Percentiles rank a stretch among this genome's conserved stretches.
Conservation (phyloP, 2,329 filamentous ascomycete genomes). For the Diaporthe sp. region DNA sequence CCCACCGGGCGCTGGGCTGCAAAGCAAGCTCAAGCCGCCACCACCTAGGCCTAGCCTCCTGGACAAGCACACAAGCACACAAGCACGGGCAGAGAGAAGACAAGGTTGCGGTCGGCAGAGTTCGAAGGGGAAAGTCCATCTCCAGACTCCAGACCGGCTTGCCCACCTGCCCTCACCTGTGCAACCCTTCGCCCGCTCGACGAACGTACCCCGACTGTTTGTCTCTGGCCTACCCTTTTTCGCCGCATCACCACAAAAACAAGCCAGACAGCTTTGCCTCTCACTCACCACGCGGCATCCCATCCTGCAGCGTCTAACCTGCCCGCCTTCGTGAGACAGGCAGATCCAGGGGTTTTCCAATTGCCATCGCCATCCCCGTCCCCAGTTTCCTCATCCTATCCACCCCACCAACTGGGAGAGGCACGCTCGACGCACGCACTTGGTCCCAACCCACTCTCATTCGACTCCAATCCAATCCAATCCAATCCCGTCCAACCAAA, state of each 20-base stretch:
- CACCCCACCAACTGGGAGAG: conserved; percentile 17
- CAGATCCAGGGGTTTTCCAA: conserved; percentile 15
- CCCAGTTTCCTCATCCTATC: conserved; percentile 15
- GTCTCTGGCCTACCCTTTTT: neutral
- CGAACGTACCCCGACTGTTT: neutral
- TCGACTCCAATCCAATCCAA: conserved; percentile 21
- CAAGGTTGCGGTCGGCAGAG: conserved; percentile 18
- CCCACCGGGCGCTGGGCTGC: neutral
- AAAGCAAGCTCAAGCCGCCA: conserved; percentile 23
- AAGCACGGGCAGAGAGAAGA: conserved; percentile 5
- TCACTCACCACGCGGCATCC: neutral
- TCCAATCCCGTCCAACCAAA: conserved; percentile 1
- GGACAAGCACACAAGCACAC: conserved; percentile 5
- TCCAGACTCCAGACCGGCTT: neutral
- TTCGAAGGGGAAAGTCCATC: conserved; percentile 15
- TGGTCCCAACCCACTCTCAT: conserved; percentile 20
- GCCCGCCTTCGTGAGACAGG: conserved; percentile 12
- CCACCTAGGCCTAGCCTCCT: conserved; percentile 14
- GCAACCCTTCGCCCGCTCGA: conserved; percentile 4
- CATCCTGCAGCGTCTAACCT: neutral
- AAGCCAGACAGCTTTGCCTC: neutral
- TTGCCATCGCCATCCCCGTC: neutral
- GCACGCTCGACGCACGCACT: conserved; percentile 13
- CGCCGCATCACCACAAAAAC: conserved; percentile 1
- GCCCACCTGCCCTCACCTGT: conserved; percentile 22